Evolutionary conservation across 2,329 filamentous ascomycete genomes (phyloP), one percentile per base, ranked within the genome.

Genomic region (Colletotrichum australisinense): DNA sequence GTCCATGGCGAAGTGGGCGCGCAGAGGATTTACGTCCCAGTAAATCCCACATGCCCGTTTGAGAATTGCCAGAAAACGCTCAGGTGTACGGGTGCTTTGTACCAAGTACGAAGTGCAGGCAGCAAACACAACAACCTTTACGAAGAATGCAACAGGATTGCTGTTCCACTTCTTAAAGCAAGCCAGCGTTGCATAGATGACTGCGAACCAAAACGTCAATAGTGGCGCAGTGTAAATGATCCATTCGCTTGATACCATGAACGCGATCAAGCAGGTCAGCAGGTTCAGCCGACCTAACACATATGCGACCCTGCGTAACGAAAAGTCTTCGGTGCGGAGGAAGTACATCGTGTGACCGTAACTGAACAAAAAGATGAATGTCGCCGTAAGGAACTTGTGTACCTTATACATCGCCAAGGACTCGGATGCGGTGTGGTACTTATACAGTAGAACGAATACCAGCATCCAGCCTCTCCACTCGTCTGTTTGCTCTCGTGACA

Each of bases 401-500:
- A 89, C 80, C 76, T 89, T 85, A 80, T 91, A 90, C 38, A 90
- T 84, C 77, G 86, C 86, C 5, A 89, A 79, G 2, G 82, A 78
- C 73, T 83, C 83, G 7, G 86, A 88, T 14, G 74, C 74, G 24
- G 87, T 85, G 42, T 89, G 88, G 79, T 90, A 92, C 73, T 91
- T 87, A 76, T 91, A 92, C 14, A 90, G 81, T 4, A 86, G 76
- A 59, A 86, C 81, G 22, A 86, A 80, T 16, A 85, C 84, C 75
- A 92, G 90, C 88, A 93, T 90, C 85, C 89, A 88, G 2, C 91
- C 91, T 81, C 92, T 93, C 86, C 90, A 91, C 78, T 93, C 91
- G 74, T 92, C 86, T 0, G 88, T 89, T 75, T 92, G 89, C 58
- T 87, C 83, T 63, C 90, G 84, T 0, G 87, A 84, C 5, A 92